Base-by-base conservation (phyloP, 371 early-diverging fungal genomes). In the Mortierella sp. region DNA sequence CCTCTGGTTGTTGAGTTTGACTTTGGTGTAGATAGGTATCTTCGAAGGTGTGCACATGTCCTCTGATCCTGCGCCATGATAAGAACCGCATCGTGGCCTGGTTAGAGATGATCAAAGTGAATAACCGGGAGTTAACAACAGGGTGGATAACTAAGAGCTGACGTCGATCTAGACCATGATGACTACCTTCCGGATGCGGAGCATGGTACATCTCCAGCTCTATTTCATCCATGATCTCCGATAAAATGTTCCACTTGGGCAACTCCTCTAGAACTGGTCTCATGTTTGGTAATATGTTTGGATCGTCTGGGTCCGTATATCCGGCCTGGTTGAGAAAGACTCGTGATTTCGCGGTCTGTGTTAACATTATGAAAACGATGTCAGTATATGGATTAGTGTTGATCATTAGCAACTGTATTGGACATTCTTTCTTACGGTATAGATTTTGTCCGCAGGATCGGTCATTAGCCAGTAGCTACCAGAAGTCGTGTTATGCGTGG, bases 181-280 rank as follows among this genome's bases (percentile, higher is more conserved):
- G 22, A 17, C 21, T 83, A 79, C 44, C 74, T 78, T 61, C 70
- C 8, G 45, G 61, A 47, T 54, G 79, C 48, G 58, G 63, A 22
- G 43, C 57, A 52, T 63, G 67, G 29, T 72, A 54, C 73, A 63
- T 85, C 43, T 88, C 90, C 16, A 81, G 43, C 57, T 91, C 88
- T 13, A 98, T 91, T 57, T 96, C 96, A 21, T 86, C 69, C 50
- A 98, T 68, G 0, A 95, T 82, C 10, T 86, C 84, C 0, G 72
- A 78, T 21, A 98, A 57, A 2, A 90, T 81, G n/a, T 73, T 69
- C 94, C 97, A 97, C 77, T 98, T 98, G 2, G 98, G 98, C 25
- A 90, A 90, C 48, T 93, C 95, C 68, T 98, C 98, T 27, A 96
- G 69, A 13, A 90, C 86, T 0, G 94, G 88, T 49, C 84, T 80